Conservation (phyloP, 2,329 filamentous ascomycete species). For the Zymoseptoria pseudotritici region DNA sequence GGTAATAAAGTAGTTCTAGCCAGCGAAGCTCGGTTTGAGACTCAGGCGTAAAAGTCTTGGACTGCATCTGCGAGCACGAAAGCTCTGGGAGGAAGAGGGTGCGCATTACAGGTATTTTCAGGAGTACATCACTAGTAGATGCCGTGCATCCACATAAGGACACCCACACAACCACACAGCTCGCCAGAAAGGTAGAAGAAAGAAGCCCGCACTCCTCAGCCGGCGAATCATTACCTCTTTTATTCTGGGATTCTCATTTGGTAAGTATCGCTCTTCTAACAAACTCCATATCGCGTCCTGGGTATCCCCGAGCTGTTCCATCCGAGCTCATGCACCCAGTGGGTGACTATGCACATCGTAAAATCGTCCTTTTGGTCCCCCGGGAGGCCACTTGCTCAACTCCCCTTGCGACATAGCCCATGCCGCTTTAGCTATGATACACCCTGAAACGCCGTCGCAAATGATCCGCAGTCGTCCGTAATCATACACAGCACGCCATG, state of each 20-base stretch:
- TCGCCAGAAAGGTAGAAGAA: neutral
- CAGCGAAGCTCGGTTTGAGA: too few species aligned
- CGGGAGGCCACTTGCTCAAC: constrained; percentile 31
- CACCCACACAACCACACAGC: too few species aligned
- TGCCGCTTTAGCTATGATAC: constrained; percentile 14
- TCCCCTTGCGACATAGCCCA: constrained; percentile 20
- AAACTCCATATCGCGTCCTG: constrained; percentile 11
- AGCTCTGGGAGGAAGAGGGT: too few species aligned
- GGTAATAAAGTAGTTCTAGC: too few species aligned
- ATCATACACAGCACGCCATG: neutral
- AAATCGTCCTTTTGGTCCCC: constrained; percentile 8
- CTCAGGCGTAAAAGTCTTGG: too few species aligned
- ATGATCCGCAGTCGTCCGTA: constrained; percentile 7
- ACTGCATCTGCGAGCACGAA: too few species aligned
- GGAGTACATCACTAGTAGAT: too few species aligned
- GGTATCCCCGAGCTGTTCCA: constrained; percentile 14
- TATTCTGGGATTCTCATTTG: neutral
- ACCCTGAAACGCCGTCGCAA: constrained; percentile 15
- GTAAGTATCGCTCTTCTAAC: neutral
- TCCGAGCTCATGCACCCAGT: constrained; percentile 11
- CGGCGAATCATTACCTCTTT: neutral
- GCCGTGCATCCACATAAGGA: too few species aligned
- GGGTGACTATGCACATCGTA: constrained; percentile 9
- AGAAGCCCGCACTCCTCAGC: neutral
- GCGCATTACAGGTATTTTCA: too few species aligned